Conservation (phyloP, 2,329 filamentous ascomycete genomes). For the Dryadomyces quercivorus region DNA sequence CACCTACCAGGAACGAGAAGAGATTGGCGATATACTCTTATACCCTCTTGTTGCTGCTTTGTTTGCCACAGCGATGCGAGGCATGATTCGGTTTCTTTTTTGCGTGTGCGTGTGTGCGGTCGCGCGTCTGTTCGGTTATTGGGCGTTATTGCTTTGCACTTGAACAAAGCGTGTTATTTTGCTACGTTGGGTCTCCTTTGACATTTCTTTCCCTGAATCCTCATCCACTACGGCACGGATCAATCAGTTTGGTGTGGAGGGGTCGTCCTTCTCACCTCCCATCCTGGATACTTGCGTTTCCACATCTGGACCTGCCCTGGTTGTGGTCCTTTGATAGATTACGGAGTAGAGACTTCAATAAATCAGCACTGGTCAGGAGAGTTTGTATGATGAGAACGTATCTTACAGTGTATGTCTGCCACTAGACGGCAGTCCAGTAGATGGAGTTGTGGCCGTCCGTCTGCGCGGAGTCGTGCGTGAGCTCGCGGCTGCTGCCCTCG, state of each 20-base stretch:
- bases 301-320: neutral
- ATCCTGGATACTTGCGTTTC: neutral
- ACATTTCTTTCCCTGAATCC: neutral
- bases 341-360: neutral
- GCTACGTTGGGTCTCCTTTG: neutral
- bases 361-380: neutral
- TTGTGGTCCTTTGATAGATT: neutral
- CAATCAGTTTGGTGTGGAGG: neutral
- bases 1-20: no score
- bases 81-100: neutral
- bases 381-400: neutral
- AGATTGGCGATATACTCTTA: neutral
- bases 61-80: neutral
- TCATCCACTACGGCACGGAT: neutral
- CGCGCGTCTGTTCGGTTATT: neutral
- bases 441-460: neutral
- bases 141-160: neutral
- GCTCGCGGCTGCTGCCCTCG: neutral
- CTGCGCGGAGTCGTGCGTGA: neutral
- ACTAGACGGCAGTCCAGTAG: neutral
- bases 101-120: neutral
- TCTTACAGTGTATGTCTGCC: no score
- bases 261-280: neutral
- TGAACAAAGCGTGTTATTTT: neutral
- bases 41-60: neutral